These are phyloP conservation scores for Plantago lanceolata DNA, from an alignment of 305 asterid species.

Conservation along the genomic window DNA sequence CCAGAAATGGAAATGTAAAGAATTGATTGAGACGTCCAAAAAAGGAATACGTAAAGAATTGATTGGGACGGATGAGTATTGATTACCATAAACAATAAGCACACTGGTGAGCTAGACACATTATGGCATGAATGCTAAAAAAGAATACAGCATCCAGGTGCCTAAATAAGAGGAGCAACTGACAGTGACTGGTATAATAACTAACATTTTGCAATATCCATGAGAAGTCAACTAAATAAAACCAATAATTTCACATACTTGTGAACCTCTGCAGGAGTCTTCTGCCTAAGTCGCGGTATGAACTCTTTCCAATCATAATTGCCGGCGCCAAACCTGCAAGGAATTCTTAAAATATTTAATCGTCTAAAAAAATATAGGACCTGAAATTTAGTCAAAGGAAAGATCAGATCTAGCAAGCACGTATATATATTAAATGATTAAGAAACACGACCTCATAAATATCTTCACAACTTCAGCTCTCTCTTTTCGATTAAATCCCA, in stretches of 20 bases:
- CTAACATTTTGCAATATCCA: slow-evolving; percentile 12
- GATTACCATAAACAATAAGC: not conserved
- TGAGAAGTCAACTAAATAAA: slow-evolving; percentile 11
- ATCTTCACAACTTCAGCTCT: slow-evolving; percentile 83
- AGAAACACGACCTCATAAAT: slow-evolving; percentile 72
- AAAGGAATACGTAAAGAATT: no score
- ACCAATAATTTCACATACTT: slow-evolving; percentile 51
- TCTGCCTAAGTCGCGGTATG: slow-evolving; percentile 84
- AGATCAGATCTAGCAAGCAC: slow-evolving; percentile 20
- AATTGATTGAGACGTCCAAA: no score
- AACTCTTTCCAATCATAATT: slow-evolving; percentile 89
- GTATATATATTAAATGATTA: slow-evolving; percentile 9
- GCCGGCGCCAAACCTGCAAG: slow-evolving; percentile 75
- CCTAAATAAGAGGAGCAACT: slow-evolving; percentile 17
- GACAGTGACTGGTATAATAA: slow-evolving; percentile 9
- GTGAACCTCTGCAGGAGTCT: slow-evolving; percentile 65
- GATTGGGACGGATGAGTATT: no score
- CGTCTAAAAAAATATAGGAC: slow-evolving; percentile 22
- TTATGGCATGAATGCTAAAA: slow-evolving; percentile 12
- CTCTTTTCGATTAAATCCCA: slow-evolving; percentile 89
- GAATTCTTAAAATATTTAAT: slow-evolving; percentile 20
- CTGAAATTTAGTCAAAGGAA: slow-evolving; percentile 14
- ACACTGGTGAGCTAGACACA: not conserved
- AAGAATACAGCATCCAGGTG: slow-evolving; percentile 13
- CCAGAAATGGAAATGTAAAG: no score